Percentiles rank a stretch among this genome's conserved stretches.
Evolutionary conservation across 306 rosid genomes (phyloP).

Genomic region (Boehmeria nivea): DNA sequence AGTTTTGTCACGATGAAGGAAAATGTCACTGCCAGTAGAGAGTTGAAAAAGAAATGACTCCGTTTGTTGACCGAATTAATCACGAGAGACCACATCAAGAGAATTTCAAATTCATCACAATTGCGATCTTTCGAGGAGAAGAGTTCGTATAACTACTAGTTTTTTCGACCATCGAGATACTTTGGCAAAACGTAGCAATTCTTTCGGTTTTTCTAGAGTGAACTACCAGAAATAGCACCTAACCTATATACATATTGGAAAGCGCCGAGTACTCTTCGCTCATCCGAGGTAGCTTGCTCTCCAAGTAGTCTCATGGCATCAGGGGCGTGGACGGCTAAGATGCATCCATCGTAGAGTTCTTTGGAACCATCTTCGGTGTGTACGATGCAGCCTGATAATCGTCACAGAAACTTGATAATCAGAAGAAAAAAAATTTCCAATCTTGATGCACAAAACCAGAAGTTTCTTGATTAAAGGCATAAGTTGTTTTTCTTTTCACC

Average conservation of each 20-base stretch:
- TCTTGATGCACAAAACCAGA: neutral
- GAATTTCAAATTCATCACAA: too few species aligned
- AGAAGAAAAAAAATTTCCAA: neutral
- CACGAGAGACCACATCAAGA: too few species aligned
- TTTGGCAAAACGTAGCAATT: too few species aligned
- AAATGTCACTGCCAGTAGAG: constrained; percentile 82
- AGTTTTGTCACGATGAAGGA: constrained; percentile 81
- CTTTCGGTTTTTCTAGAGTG: too few species aligned
- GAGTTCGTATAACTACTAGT: too few species aligned
- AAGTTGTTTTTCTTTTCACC: neutral
- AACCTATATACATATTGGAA: constrained; percentile 86
- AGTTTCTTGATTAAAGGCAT: too few species aligned
- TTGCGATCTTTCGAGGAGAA: too few species aligned
- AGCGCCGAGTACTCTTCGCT: constrained; percentile 84
- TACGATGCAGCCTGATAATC: constrained; percentile 53
- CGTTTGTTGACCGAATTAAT: constrained; percentile 27
- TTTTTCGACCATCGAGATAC: too few species aligned
- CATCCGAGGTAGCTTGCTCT: constrained; percentile 63
- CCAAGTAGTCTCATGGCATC: constrained; percentile 73
- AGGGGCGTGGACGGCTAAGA: constrained; percentile 80
- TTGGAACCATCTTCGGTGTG: constrained; percentile 47
- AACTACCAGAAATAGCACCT: neutral
- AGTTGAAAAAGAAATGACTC: constrained; percentile 29
- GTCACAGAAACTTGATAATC: too few species aligned
- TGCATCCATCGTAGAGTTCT: constrained; percentile 56